Base-by-base conservation (phyloP, 208 protist species). In the Borovskyia barvae region DNA sequence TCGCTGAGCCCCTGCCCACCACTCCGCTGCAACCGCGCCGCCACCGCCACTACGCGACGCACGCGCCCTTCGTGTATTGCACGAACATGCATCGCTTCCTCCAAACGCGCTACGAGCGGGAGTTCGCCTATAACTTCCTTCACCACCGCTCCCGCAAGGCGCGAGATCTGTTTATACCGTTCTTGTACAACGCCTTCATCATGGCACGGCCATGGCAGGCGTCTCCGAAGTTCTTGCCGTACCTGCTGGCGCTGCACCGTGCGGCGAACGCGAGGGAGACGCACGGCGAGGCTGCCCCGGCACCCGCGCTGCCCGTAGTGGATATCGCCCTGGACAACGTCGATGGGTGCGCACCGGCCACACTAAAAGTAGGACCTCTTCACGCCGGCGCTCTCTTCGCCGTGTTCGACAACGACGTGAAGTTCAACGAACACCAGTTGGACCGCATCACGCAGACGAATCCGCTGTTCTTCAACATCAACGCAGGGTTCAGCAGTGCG, bases 61-160 rank as follows among this genome's bases (percentile, higher is more conserved):
- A 89, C 66, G 82, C 77, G 1, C 82, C 82, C 17, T 89, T 83
- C 41, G 62, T 73, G 40, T 89, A 89, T 54, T 89, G 82, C 62
- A 82, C 72, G 3, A 61, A 71, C 28, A 82, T 89, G 75, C 47
- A 71, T 32, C 68, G 71, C 22, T 76, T 61, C 58, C 35, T 89
- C 15, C 60, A 47, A 8, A 37, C 29, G 11, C 70, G 82, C 25
- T 81, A 75, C 59, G 65, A 75, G 50, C 37, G 47, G 8, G 66
- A 83, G 60, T 75, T 79, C 25, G 57, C 75, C 5, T n/a, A 58
- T 14, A 53, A 51, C 12, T 45, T 64, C 6, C 48, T 79, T 9
- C 47, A 42, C 5, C 45, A 76, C 52, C 77, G 59, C 35, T 25
- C 32, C 5, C 75, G 82, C 28, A 54, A 33, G 17, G 37, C 63